Base-by-base conservation (phyloP, 768 basidiomycete genomes). In the Pisolithus tinctorius region DNA sequence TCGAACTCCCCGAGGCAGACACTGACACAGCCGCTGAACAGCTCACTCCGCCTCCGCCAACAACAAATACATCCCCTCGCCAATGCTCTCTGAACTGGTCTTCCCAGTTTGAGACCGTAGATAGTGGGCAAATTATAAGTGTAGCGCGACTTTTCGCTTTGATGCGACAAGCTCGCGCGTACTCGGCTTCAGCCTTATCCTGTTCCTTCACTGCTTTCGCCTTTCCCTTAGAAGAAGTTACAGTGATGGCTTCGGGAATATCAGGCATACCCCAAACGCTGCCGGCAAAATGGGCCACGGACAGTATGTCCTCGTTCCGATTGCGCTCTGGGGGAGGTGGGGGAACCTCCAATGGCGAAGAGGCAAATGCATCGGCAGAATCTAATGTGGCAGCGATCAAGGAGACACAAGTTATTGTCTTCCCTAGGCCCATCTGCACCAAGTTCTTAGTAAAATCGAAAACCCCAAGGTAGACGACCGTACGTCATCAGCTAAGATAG, bases 101-200 rank as follows among this genome's bases (percentile, higher is more conserved):
- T 71, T 99, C 96, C 96, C 96, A 99, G 63, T 98, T 98, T 45
- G 90, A 83, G 2, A 99, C 93, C 5, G 96, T 99, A 10, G 92
- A 93, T 36, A 99, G 76, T 6, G 96, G 96, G 61, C 96, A 98
- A 27, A 99, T 80, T 60, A 99, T 91, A n/a, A 99, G 72, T 6
- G 96, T 97, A 17, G 88, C 96, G 31, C 93, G 82, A 60, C 87
- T 90, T 58, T 83, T 86, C 34, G 77, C 73, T 68, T 91, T 93
- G 61, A 95, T 84, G 31, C 87, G 81, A 57, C 82, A 84, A 14
- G 78, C 78, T 47, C 93, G 77, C 4, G 74, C 71, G 58, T 84
- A 84, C 45, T 82, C 82, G 13, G 84, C 80, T 53, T 89, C 87
- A 3, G 78, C 69, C 63, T 83, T 92, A 46, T 88, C 84, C 57